Evolutionary conservation across 192 early-diverging fungal genomes (phyloP).

Genomic region (Chytriomyces confervae): DNA sequence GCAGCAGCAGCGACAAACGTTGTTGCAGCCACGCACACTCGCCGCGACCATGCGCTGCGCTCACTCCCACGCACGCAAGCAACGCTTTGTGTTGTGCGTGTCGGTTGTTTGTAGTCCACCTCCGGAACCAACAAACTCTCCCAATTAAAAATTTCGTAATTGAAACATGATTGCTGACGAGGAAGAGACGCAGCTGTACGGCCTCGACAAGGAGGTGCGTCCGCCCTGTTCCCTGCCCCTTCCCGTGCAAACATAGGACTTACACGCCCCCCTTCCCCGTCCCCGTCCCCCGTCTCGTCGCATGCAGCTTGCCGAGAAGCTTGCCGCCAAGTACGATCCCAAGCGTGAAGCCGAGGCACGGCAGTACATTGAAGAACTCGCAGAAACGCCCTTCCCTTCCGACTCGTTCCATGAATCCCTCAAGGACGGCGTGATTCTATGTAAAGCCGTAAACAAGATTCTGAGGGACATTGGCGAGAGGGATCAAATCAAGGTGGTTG

Average conservation of each 20-base stretch:
- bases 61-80: too few relatives aligned
- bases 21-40: too few relatives aligned
- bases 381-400: constrained; percentile 53
- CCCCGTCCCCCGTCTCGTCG: not conserved
- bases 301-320: constrained; percentile 36
- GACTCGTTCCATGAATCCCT: constrained; percentile 64
- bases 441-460: constrained; percentile 52
- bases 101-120: too few relatives aligned
- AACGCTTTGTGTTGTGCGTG: too few relatives aligned
- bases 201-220: constrained; percentile 41
- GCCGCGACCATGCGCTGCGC: too few relatives aligned
- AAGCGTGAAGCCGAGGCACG: constrained; percentile 49
- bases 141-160: too few relatives aligned
- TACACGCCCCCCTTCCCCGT: not conserved
- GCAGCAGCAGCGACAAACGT: too few relatives aligned
- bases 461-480: not conserved
- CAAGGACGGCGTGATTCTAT: constrained; percentile 71
- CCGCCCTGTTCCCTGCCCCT: not conserved
- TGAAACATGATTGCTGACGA: not conserved
- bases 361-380: constrained; percentile 61
- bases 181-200: constrained; percentile 29
- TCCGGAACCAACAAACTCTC: too few relatives aligned
- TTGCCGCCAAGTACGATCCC: constrained; percentile 42
- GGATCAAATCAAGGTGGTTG: constrained; percentile 42
- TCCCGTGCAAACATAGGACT: not conserved